Evolutionary conservation across 2,329 filamentous ascomycete species (phyloP), one percentile per base, ranked within the genome.

Genomic region (Blumeria graminis): DNA sequence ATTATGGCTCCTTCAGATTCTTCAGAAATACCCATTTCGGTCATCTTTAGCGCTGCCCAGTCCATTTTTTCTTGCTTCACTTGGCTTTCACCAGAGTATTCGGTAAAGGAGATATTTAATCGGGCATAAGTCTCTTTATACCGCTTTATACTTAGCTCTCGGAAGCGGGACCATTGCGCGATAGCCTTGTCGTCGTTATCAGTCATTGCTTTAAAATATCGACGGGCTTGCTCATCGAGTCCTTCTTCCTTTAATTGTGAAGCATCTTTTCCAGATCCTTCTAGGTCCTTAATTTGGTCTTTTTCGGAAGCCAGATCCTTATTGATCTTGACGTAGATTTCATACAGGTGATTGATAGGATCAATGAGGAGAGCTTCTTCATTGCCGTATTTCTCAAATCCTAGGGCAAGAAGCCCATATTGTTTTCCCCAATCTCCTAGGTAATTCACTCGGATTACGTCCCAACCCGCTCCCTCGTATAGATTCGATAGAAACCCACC

Each of bases 381-480:
- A 58, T 76, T 78, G 34, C 86, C 86, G 66, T 83, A 89, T 63
- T 77, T 78, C 65, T 85, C 75, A 66, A 82, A 92, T 0, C 82
- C 84, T 56, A 89, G 73, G 4, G 84, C 84, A 45, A 87, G 69
- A 8, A 87, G 73, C 58, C 75, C 75, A 52, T 76, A 84, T 64
- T 84, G 81, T 68, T 83, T 84, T 28, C 84, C 84, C 84, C 84
- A 88, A 65, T 88, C 84, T 38, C 84, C 84, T 0, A 87, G 73
- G 64, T 87, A 88, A 69, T 87, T 87, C 71, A 87, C 75, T 28
- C 78, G 73, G 48, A 78, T 68, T 0, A 86, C 81, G 38, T 86
- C 77, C 79, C 81, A 87, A 18, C 82, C 84, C 55, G 78, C 77
- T 16, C 69, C 72, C 62, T 81, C 72, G 65, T 86, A 84, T 1